These are phyloP conservation scores for Sugiyamaella boreocaroliniensis DNA, from an alignment of 805 yeast species.

Conservation along the genomic window DNA sequence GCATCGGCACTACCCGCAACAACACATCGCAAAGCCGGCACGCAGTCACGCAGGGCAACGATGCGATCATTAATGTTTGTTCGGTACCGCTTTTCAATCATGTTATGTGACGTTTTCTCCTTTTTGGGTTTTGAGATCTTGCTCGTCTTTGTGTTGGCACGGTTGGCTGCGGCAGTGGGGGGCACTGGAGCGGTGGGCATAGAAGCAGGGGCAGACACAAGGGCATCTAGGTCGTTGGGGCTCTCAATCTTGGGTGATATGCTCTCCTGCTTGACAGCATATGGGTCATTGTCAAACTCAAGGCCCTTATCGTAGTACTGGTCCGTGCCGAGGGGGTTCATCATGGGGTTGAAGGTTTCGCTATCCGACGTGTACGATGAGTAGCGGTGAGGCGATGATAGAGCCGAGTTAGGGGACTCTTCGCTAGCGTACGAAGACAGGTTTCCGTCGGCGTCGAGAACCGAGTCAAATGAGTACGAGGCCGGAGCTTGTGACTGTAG, in stretches of 20 bases:
- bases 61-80: conserved; percentile 71
- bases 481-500: not conserved
- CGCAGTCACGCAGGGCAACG: conserved; percentile 62
- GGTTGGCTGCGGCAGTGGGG: not conserved
- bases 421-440: not conserved
- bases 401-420: not conserved
- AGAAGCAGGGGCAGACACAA: not conserved
- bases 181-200: not conserved
- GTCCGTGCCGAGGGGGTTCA: not conserved
- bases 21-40: conserved; percentile 67
- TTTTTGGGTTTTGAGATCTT: conserved; percentile 29
- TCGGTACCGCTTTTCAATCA: conserved; percentile 75
- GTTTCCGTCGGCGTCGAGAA: not conserved
- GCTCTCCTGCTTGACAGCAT: conserved; percentile 1
- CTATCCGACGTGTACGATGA: not conserved
- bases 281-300: not conserved
- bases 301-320: not conserved
- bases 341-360: not conserved
- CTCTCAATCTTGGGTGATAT: conserved; percentile 1
- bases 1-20: conserved; percentile 38
- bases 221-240: not conserved
- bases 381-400: not conserved
- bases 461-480: not conserved
- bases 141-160: conserved; percentile 11
- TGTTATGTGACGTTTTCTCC: conserved; percentile 61